A percentile compares a stretch with the other conserved stretches of the same genome.
Conservation (phyloP, 1,284 basidiomycete genomes). For the Trichosporon asahii region DNA sequence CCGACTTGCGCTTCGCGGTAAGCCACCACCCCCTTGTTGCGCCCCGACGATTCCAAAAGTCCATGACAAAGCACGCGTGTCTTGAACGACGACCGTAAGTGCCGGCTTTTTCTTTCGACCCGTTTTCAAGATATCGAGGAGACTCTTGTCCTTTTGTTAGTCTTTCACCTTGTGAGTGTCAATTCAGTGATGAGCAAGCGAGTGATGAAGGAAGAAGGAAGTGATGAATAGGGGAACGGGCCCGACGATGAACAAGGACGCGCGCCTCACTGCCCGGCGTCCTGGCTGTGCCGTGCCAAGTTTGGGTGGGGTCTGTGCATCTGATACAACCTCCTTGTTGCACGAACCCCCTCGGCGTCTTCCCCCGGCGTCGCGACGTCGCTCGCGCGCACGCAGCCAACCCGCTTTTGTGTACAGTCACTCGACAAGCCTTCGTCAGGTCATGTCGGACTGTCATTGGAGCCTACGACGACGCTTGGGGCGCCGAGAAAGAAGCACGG, state of each 20-base stretch:
- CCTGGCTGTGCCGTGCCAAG: not conserved
- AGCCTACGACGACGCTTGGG: not conserved
- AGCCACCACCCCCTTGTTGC: not conserved
- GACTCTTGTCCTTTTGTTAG: not conserved
- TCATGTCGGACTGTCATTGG: not conserved
- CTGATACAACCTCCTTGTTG: not conserved
- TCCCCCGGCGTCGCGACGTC: not conserved
- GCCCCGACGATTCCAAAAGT: conserved; percentile 1
- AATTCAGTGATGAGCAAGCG: not conserved
- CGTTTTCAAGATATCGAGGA: conserved; percentile 1
- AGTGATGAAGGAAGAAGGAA: not conserved
- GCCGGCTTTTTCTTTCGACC: conserved; percentile 6
- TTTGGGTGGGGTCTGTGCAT: conserved; percentile 1
- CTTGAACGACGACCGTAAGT: conserved; percentile 7
- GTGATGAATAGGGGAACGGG: too few relatives aligned
- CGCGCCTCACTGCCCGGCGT: not conserved
- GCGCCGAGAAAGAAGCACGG: not conserved
- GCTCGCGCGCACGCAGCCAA: not conserved
- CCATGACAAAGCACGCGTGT: conserved; percentile 2
- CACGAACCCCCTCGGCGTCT: not conserved
- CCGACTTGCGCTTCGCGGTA: not conserved
- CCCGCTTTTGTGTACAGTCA: not conserved
- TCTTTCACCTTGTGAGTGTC: not conserved
- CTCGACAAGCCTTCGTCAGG: not conserved
- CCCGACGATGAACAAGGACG: not conserved